Base-by-base conservation (phyloP, 257 asterid species). In the Scutellaria minor region DNA sequence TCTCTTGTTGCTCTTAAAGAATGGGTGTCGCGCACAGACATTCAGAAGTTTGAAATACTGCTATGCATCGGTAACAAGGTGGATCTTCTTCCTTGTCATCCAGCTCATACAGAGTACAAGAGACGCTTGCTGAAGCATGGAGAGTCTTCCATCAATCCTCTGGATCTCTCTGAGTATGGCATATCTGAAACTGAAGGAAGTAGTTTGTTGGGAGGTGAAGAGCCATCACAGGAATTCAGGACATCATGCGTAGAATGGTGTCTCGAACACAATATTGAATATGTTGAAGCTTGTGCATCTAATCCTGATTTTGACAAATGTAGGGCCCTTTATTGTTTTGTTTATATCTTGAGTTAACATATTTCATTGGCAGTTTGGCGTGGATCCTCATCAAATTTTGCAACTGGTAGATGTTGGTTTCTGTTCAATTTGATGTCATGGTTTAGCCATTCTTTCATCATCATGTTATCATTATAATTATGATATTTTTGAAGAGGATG, bases 61-160 rank as follows among this genome's bases (percentile, higher is more conserved):
- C 60, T 95, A 45, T 95, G 98, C 80, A 79, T 95, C 58, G 98
- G 98, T 27, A 92, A 95, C 81, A 95, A 95, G 86, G 96, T 90
- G 71, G 99, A 92, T 77, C 98, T 91, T 81, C 86, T 92, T 83
- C 85, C 92, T 41, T 87, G 85, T 62, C 99, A 95, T 85, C 86
- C 96, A 54, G 93, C 91, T 70, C 98, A 95, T 79, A 70, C 46
- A 11, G 94, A 90, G 85, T 95, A 90, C 80, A 87, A 85, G 83
- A 88, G 94, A 67, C 79, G 76, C 46, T 69, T 87, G 79, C 69
- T 78, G 77, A 90, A 87, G 85, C 60, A 9, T 42, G 85, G 48
- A 61, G 95, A 84, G 70, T 78, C 92, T 40, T 74, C 83, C 47
- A 67, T 45, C 31, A 66, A 64, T 74, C 74, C 83, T 76, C 9